A percentile compares a stretch with the other conserved stretches of the same genome.
Evolutionary conservation across 331 rosid species (phyloP).

Genomic region (Quercus phellos): DNA sequence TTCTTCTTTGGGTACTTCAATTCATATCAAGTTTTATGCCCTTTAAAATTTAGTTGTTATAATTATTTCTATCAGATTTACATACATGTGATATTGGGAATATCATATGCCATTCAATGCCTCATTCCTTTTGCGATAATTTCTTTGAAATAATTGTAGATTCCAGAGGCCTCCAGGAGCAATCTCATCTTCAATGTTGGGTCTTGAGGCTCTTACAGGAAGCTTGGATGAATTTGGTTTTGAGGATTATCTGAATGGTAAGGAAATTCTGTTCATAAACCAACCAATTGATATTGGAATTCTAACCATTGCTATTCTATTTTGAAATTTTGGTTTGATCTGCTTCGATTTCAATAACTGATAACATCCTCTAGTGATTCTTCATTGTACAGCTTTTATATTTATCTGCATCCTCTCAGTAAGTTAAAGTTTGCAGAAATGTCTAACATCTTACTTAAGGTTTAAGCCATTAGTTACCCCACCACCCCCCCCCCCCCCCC

Average conservation of each 20-base stretch:
- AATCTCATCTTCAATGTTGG: slow-evolving; percentile 86
- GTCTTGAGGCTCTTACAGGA: slow-evolving; percentile 77
- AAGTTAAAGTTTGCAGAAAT: neutral
- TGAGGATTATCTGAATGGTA: slow-evolving; percentile 79
- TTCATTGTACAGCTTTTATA: neutral
- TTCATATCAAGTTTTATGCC: neutral
- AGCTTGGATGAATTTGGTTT: slow-evolving; percentile 62
- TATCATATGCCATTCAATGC: neutral
- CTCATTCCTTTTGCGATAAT: neutral
- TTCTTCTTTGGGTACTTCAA: neutral
- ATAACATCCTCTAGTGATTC: neutral
- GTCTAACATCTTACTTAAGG: neutral
- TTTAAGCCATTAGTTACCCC: no score
- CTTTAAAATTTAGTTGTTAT: neutral
- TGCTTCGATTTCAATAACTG: neutral
- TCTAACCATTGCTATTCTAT: neutral
- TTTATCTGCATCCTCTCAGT: neutral
- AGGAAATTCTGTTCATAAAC: slow-evolving; percentile 2
- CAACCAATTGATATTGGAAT: neutral
- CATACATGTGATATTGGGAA: neutral
- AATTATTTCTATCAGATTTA: neutral
- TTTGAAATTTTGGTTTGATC: neutral
- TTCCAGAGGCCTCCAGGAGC: slow-evolving; percentile 83
- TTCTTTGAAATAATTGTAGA: slow-evolving; percentile 34
- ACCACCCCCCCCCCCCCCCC: no score